Evolutionary conservation across 352 stramenopile species (phyloP), one percentile per base, ranked within the genome.

Genomic region (Nannochloropsis limnetica): DNA sequence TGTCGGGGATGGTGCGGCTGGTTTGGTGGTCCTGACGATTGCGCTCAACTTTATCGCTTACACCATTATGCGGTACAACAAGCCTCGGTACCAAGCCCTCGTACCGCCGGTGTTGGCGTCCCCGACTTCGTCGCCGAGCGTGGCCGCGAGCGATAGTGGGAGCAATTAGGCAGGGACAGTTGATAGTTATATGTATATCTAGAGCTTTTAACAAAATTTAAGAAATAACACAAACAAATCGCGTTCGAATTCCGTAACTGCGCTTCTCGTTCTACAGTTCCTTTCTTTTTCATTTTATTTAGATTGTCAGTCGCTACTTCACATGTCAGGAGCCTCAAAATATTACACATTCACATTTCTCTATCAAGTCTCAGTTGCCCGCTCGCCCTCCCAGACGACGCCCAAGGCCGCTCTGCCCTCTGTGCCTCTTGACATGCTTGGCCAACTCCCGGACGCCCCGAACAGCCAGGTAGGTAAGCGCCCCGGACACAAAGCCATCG

Each of bases 1-100:
- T 61, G 81, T 83, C 25, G 17, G 27, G 15, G 61, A 83, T 25
- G 61, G 80, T 15, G 45, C 61, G 6, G n/a, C 81, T 31, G 80
- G 68, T 14, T 68, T 83, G 68, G 15, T 83, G n/a, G 22, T 83
- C 37, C 32, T 83, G 22, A 83, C 68, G 6, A 22, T 80, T n/a
- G 81, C 81, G n/a, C 69, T 74, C 37, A 80, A 83, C 29, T 37
- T 81, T 54, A 81, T 83, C 6, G 81, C 81, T 23, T 83, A 82
- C 68, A n/a, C 54, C 17, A 82, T 83, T 9, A 67, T 83, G 22
- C 69, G 68, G 27, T 82, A 61, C 69, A 83, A 83, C 22, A 83
- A 81, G 61, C 80, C 69, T 54, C 44, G 68, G 14, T 83, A 83
- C 68, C 61, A 74, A 74, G 25, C n/a, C n/a, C 8, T 74, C 9